A percentile compares a stretch with the other conserved stretches of the same genome.
Conservation (phyloP, 1,284 basidiomycete species). For the Pisolithus thermaeus region DNA sequence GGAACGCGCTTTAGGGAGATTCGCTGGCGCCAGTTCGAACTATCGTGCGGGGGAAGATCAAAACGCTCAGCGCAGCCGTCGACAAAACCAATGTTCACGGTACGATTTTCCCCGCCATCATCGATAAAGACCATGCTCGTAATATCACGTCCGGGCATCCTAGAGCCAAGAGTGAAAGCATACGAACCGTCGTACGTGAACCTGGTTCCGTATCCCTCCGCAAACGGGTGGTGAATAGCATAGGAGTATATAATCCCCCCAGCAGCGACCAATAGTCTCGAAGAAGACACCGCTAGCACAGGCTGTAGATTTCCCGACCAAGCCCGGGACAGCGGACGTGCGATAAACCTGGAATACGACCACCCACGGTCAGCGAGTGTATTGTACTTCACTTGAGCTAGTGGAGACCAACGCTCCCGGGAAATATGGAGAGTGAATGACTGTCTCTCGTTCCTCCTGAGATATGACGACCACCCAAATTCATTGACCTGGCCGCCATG, state of each 20-base stretch:
- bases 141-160: conserved; percentile 42
- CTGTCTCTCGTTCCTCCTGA: conserved; percentile 44
- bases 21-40: conserved; percentile 1
- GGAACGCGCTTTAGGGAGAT: conserved; percentile 15
- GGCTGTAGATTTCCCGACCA: conserved; percentile 60
- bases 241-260: conserved; percentile 58
- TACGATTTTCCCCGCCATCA: conserved; percentile 43
- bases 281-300: conserved; percentile 49
- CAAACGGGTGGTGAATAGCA: conserved; percentile 41
- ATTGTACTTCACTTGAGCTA: conserved; percentile 47
- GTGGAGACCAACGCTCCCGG: conserved; percentile 41
- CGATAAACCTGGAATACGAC: conserved; percentile 47
- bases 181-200: conserved; percentile 44
- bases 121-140: conserved; percentile 44
- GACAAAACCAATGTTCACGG: conserved; percentile 55
- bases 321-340: conserved; percentile 59
- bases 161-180: conserved; percentile 26
- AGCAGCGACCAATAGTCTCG: conserved; percentile 58
- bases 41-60: conserved; percentile 26
- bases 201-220: conserved; percentile 25
- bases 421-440: conserved; percentile 48
- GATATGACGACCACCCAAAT: conserved; percentile 55
- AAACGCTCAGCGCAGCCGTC: conserved; percentile 53
- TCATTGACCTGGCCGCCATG: conserved; percentile 43
- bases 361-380: conserved; percentile 51